phyloP scores from a whole-genome alignment of 805 yeast genomes.

The Lipomyces chichibuensis region DNA sequence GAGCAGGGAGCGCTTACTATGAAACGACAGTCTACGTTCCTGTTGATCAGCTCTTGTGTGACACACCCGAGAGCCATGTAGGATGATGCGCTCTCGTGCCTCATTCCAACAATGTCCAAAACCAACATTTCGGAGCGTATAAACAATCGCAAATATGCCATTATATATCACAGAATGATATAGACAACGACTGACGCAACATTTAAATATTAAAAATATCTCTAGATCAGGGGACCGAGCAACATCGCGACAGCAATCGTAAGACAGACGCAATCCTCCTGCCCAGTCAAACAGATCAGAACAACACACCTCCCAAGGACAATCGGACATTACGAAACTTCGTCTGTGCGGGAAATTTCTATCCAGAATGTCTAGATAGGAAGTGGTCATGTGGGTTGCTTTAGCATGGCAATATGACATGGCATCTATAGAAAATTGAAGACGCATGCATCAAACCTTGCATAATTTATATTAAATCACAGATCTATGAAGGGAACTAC shows the following conservation, averaged over 20 bases:
- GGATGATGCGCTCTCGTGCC: no score
- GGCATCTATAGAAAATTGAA: conserved; percentile 12
- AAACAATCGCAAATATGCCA: no score
- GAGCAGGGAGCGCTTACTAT: no score
- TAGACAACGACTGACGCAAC: not conserved
- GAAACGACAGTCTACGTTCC: no score
- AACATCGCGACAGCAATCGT: conserved; percentile 3
- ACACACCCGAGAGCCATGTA: no score
- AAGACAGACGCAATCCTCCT: not conserved
- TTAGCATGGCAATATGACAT: conserved; percentile 36
- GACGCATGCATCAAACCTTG: conserved; percentile 35
- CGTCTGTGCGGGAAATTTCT: not conserved
- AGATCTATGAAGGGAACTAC: not conserved
- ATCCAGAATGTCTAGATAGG: not conserved
- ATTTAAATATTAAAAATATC: conserved; percentile 2
- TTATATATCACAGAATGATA: not conserved
- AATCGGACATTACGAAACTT: not conserved
- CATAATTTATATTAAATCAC: not conserved
- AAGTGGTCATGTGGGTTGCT: conserved; percentile 3
- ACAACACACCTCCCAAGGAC: not conserved
- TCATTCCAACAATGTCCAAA: no score
- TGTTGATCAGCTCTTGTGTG: no score
- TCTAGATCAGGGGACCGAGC: conserved; percentile 15
- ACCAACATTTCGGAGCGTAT: no score
- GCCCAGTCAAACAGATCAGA: conserved; percentile 6